Conservation (phyloP, 2,329 filamentous ascomycete species). For the Botryosphaeria dothidea region DNA sequence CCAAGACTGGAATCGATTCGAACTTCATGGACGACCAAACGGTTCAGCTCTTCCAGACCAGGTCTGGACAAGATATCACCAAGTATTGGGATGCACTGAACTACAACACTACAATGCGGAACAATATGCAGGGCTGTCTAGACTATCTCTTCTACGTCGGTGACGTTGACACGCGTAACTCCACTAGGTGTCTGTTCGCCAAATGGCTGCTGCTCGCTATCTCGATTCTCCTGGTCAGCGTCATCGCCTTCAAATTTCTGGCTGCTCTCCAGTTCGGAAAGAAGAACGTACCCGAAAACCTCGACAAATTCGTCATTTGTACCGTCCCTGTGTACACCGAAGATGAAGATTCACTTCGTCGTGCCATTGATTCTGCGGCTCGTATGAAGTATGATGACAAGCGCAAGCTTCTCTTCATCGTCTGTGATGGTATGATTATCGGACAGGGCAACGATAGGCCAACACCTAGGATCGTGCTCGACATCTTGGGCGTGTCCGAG, state of each 20-base stretch:
- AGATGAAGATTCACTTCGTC: constrained; percentile 94
- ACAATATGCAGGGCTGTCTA: constrained; percentile 77
- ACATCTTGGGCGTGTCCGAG: constrained; percentile 93
- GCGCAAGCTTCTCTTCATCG: constrained; percentile 86
- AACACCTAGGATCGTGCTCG: constrained; percentile 91
- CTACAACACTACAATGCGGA: constrained; percentile 58
- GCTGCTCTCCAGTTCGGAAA: constrained; percentile 91
- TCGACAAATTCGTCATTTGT: constrained; percentile 98
- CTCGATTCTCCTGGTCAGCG: constrained; percentile 73
- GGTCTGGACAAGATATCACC: constrained; percentile 76
- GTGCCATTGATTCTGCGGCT: constrained; percentile 94
- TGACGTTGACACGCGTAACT: constrained; percentile 87
- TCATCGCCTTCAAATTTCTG: constrained; percentile 95
- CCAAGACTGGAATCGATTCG: constrained; percentile 43
- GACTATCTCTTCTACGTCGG: constrained; percentile 95
- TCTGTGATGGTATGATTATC: constrained; percentile 99
- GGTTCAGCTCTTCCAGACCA: constrained; percentile 73
- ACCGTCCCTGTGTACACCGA: constrained; percentile 98
- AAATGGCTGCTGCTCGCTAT: constrained; percentile 87
- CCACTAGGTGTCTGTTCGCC: constrained; percentile 79
- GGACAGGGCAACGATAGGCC: constrained; percentile 96
- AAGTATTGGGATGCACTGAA: constrained; percentile 76
- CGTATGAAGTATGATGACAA: constrained; percentile 98
- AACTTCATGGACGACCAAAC: constrained; percentile 82
- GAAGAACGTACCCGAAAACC: constrained; percentile 90